These are phyloP conservation scores for Groenewaldozyma tartarivorans DNA, from an alignment of 805 yeast species.

Conservation along the genomic window DNA sequence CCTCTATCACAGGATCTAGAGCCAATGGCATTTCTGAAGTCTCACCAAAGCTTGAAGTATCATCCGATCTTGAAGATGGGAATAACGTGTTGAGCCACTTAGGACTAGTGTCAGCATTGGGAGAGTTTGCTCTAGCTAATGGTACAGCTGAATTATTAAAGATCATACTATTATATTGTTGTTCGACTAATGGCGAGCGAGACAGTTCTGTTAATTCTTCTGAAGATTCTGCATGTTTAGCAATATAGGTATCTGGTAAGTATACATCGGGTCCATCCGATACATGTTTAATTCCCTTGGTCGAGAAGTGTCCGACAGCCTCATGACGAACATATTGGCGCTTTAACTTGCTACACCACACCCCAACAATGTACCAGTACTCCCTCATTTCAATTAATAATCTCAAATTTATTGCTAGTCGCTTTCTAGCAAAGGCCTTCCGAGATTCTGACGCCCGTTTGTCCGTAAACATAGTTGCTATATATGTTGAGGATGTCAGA, in stretches of 20 bases:
- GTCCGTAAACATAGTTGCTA: constrained; percentile 25
- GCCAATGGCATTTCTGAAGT: not conserved
- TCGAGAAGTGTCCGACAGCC: not conserved
- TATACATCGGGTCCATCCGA: constrained; percentile 1
- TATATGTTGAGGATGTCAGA: constrained; percentile 26
- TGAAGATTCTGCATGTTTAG: not conserved
- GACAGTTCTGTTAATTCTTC: too few relatives aligned
- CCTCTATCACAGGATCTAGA: not conserved
- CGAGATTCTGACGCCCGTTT: constrained; percentile 15
- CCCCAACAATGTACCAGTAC: constrained; percentile 28
- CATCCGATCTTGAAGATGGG: too few relatives aligned
- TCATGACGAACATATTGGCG: constrained; percentile 19
- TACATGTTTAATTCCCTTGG: constrained; percentile 5
- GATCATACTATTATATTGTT: too few relatives aligned
- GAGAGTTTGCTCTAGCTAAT: not conserved
- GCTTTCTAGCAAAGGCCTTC: constrained; percentile 20
- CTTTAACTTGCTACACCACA: constrained; percentile 27
- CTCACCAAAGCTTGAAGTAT: too few relatives aligned
- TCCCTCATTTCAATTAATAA: constrained; percentile 24
- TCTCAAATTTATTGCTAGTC: constrained; percentile 24
- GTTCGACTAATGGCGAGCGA: too few relatives aligned
- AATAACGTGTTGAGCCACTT: too few relatives aligned
- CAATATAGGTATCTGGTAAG: not conserved
- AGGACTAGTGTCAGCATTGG: not conserved
- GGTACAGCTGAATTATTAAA: not conserved